phyloP scores from a whole-genome alignment of 163 green algal genomes.

The Coccomyxa subellipsoidea region DNA sequence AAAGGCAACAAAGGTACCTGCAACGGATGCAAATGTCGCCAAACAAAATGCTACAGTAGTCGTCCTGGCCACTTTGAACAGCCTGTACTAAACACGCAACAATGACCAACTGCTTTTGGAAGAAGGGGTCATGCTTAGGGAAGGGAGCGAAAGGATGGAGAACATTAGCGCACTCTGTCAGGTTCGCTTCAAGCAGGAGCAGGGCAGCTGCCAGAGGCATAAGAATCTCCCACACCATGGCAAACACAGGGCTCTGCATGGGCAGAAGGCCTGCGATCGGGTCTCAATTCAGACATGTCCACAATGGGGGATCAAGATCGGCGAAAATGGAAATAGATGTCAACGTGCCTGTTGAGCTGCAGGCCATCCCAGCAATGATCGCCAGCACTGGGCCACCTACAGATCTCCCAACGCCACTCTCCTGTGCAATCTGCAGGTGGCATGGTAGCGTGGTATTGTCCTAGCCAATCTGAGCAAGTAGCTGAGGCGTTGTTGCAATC shows the following conservation, averaged over 20 bases:
- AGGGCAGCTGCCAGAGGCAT: background rate
- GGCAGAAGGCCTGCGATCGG: background rate
- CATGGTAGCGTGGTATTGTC: too few relatives aligned
- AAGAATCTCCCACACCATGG: background rate
- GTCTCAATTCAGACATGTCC: background rate
- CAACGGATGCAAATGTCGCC: background rate
- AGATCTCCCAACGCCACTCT: background rate
- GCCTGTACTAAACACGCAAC: background rate
- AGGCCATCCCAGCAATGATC: background rate
- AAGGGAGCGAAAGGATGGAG: background rate
- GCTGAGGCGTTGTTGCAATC: background rate
- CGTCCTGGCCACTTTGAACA: background rate
- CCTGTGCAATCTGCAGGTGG: background rate
- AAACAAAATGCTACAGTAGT: background rate
- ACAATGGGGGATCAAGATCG: background rate
- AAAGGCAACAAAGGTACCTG: background rate
- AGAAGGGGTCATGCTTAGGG: too few relatives aligned
- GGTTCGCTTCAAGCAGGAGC: background rate
- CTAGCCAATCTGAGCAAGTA: too few relatives aligned
- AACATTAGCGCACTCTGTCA: background rate
- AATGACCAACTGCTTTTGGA: too few relatives aligned
- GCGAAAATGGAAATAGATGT: background rate
- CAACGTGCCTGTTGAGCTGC: background rate
- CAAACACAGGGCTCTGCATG: background rate
- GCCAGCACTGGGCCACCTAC: background rate